Percentiles rank a stretch among this genome's conserved stretches.
Conservation (phyloP, 768 basidiomycete species). For the Chlorophyllum brunneum region DNA sequence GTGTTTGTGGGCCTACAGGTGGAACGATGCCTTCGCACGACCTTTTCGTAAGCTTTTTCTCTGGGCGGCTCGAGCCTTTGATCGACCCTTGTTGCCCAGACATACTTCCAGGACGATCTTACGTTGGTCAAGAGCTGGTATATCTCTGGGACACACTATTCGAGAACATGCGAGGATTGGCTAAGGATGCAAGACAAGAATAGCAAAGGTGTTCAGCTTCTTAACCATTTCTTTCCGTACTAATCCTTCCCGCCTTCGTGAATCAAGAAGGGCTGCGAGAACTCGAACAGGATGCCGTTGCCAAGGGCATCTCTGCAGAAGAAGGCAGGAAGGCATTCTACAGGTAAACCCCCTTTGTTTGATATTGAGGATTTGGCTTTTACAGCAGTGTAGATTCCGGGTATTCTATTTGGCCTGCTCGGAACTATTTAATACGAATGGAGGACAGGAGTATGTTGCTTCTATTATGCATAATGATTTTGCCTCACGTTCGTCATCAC, state of each 20-base stretch:
- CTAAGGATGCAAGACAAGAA: slow-evolving; percentile 54
- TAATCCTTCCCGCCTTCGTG: not conserved
- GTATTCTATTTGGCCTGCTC: slow-evolving; percentile 73
- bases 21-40: slow-evolving; percentile 73
- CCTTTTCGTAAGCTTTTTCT: slow-evolving; percentile 36
- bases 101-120: slow-evolving; percentile 64
- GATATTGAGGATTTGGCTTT: not conserved
- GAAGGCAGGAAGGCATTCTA: slow-evolving; percentile 61
- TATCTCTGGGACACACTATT: slow-evolving; percentile 61
- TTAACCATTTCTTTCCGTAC: not conserved
- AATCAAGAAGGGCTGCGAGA: slow-evolving; percentile 39
- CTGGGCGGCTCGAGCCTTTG: not conserved
- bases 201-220: slow-evolving; percentile 28
- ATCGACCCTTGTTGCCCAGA: slow-evolving; percentile 23
- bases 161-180: slow-evolving; percentile 64
- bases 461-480: slow-evolving; percentile 8
- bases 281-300: slow-evolving; percentile 43
- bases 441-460: slow-evolving; percentile 60
- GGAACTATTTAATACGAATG: slow-evolving; percentile 60
- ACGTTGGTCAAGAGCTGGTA: slow-evolving; percentile 58
- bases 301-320: slow-evolving; percentile 39
- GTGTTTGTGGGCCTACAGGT: too few species aligned
- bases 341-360: slow-evolving; percentile 25
- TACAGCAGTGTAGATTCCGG: slow-evolving; percentile 41
- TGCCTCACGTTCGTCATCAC: not conserved